Percentiles rank a stretch among this genome's conserved stretches.
phyloP scores from a whole-genome alignment of 257 asterid species.

The Anisodus acutangulus region DNA sequence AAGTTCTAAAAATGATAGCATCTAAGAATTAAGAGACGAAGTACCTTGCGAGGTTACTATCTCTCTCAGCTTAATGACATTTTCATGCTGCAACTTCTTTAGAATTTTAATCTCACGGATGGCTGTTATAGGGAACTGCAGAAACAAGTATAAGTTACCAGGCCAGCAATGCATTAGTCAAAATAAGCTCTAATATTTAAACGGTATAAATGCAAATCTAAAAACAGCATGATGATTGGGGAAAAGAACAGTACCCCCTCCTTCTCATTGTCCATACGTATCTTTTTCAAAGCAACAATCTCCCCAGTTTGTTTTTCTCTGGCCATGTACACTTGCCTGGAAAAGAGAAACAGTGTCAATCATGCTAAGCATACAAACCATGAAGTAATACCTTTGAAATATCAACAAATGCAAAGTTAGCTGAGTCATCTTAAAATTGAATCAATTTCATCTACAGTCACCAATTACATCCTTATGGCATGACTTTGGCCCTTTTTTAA shows the following conservation, averaged over 20 bases:
- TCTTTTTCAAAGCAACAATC: conserved; percentile 91
- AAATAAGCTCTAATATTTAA: conserved; percentile 26
- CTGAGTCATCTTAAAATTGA: not conserved
- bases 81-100: conserved; percentile 88
- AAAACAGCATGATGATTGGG: not conserved
- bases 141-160: conserved; percentile 28
- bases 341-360: conserved; percentile 24
- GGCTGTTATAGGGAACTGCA: conserved; percentile 95
- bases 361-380: conserved; percentile 21
- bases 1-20: conserved; percentile 31
- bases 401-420: not conserved
- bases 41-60: conserved; percentile 94
- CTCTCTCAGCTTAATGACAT: conserved; percentile 87
- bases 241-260: conserved; percentile 78
- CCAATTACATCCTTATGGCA: conserved; percentile 11
- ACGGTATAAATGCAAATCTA: conserved; percentile 20
- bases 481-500: not conserved
- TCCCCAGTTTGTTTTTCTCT: conserved; percentile 83
- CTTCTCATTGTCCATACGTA: conserved; percentile 96
- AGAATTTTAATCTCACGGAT: conserved; percentile 91
- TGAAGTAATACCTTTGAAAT: conserved; percentile 24
- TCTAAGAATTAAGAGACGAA: conserved; percentile 16
- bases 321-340: conserved; percentile 95
- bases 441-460: not conserved
- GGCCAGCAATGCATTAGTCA: conserved; percentile 13